A percentile compares a stretch with the other conserved stretches of the same genome.
These are phyloP conservation scores for Emydomyces testavorans DNA, from an alignment of 2,329 filamentous ascomycete species.

Conservation along the genomic window DNA sequence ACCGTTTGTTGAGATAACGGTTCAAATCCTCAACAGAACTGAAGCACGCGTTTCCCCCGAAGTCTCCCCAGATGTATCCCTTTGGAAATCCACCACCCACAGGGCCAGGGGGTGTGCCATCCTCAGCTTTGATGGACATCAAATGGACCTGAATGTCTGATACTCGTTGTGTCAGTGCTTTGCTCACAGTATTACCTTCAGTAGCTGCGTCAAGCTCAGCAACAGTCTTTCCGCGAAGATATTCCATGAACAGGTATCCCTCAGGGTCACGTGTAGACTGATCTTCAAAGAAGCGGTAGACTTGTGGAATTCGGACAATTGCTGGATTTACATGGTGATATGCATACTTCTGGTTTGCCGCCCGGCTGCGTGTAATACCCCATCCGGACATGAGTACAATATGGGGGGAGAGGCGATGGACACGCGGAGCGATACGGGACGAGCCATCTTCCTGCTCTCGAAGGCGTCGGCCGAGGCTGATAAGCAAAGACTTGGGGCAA, in stretches of 20 bases:
- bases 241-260: conserved; percentile 18
- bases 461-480: conserved; percentile 8
- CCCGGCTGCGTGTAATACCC: not conserved
- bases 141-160: conserved; percentile 14
- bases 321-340: conserved; percentile 12
- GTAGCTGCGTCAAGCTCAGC: conserved; percentile 4
- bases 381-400: conserved; percentile 1
- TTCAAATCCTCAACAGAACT: conserved; percentile 16
- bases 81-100: conserved; percentile 12
- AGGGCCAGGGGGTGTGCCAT: conserved; percentile 13
- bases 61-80: conserved; percentile 17
- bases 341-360: conserved; percentile 12
- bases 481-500: conserved; percentile 7
- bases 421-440: not conserved
- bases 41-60: conserved; percentile 12
- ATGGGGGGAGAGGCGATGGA: not conserved
- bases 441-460: conserved; percentile 3
- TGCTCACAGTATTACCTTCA: conserved; percentile 5
- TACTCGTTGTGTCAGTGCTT: conserved; percentile 13
- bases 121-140: conserved; percentile 2
- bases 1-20: conserved; percentile 16
- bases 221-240: conserved; percentile 14
- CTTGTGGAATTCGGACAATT: conserved; percentile 15
- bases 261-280: not conserved
- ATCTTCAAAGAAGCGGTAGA: conserved; percentile 14